Evolutionary conservation across 2,329 filamentous ascomycete species (phyloP).

Genomic region (Phaeomoniella chlamydospora): DNA sequence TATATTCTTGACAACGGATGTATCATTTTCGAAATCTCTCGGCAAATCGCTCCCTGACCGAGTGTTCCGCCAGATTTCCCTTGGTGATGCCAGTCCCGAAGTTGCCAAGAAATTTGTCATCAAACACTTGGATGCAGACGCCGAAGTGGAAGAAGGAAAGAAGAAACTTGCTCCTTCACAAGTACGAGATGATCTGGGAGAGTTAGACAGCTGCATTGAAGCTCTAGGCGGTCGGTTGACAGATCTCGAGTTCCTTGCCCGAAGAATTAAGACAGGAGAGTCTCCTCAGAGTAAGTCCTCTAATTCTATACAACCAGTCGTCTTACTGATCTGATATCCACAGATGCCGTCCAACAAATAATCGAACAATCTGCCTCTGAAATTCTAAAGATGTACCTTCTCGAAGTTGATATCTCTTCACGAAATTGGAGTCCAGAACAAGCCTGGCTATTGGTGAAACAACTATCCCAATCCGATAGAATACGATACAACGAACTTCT

Average conservation of each 20-base stretch:
- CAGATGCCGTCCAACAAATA: slow-evolving; percentile 71
- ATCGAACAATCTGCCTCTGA: slow-evolving; percentile 79
- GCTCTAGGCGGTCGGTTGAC: slow-evolving; percentile 83
- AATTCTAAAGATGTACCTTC: slow-evolving; percentile 83
- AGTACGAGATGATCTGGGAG: slow-evolving; percentile 42
- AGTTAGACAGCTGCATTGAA: slow-evolving; percentile 68
- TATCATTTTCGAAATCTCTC: slow-evolving; percentile 75
- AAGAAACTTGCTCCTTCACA: slow-evolving; percentile 31
- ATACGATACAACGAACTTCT: slow-evolving; percentile 79
- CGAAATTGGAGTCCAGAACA: slow-evolving; percentile 69
- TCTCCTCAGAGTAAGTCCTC: slow-evolving; percentile 44
- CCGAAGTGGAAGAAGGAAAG: slow-evolving; percentile 20
- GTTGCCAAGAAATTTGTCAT: slow-evolving; percentile 86
- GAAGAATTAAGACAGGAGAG: slow-evolving; percentile 76
- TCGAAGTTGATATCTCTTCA: slow-evolving; percentile 41
- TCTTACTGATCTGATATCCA: background rate
- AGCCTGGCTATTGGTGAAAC: slow-evolving; percentile 77
- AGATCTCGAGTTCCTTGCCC: slow-evolving; percentile 86
- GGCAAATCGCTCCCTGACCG: slow-evolving; percentile 80
- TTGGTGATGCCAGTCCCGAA: slow-evolving; percentile 75
- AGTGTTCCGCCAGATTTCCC: slow-evolving; percentile 71
- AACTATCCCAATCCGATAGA: slow-evolving; percentile 49
- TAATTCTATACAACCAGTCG: background rate
- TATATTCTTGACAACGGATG: slow-evolving; percentile 82
- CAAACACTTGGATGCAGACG: slow-evolving; percentile 49